A percentile compares a stretch with the other conserved stretches of the same genome.
Evolutionary conservation across 345 rosid genomes (phyloP).

Genomic region (Populus deltoides): DNA sequence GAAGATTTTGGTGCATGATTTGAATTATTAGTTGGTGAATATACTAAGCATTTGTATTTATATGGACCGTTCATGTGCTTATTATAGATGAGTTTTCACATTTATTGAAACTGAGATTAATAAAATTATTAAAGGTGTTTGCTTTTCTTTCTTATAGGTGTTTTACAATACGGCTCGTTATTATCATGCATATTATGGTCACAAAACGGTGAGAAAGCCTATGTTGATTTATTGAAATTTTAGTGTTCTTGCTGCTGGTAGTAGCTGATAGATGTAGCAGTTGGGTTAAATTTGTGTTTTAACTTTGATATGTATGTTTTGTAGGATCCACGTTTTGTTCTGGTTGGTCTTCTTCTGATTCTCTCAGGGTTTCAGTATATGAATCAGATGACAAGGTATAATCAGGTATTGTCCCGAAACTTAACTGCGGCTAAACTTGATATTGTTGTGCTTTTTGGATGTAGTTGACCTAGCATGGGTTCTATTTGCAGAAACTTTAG

Average conservation of each 20-base stretch:
- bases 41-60: background rate
- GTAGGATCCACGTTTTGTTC: slow-evolving; percentile 88
- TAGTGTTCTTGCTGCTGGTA: slow-evolving; percentile 6
- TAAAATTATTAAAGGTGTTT: background rate
- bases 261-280: background rate
- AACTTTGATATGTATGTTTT: slow-evolving; percentile 11
- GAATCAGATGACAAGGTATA: slow-evolving; percentile 75
- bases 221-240: background rate
- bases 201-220: slow-evolving; percentile 71
- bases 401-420: slow-evolving; percentile 52
- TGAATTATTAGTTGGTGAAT: background rate
- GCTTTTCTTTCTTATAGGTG: slow-evolving; percentile 40
- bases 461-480: background rate
- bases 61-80: background rate
- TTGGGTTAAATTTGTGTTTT: background rate
- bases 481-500: background rate
- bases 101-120: background rate
- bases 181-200: slow-evolving; percentile 86
- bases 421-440: background rate
- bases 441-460: background rate
- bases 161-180: slow-evolving; percentile 92
- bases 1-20: background rate
- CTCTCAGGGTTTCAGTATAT: slow-evolving; percentile 86
- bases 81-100: too few relatives aligned
- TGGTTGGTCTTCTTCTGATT: slow-evolving; percentile 77